A percentile compares a stretch with the other conserved stretches of the same genome.
phyloP scores from a whole-genome alignment of 768 basidiomycete species.

The Pholiota conissans region DNA sequence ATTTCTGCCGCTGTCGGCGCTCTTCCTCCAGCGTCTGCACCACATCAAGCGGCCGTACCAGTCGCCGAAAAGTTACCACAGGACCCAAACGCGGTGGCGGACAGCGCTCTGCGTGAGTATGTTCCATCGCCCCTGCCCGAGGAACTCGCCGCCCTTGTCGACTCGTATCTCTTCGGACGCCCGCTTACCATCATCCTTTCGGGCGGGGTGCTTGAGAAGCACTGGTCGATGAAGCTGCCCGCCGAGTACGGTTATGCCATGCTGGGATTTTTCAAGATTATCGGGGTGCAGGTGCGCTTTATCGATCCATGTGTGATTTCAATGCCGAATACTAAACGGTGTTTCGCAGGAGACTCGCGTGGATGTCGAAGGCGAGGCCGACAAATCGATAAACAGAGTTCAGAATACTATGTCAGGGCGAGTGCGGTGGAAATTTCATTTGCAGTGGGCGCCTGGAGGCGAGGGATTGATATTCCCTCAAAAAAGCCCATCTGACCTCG shows the following conservation, averaged over 20 bases:
- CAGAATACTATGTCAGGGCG: conserved; percentile 20
- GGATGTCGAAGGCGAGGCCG: background rate
- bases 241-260: conserved; percentile 40
- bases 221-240: conserved; percentile 31
- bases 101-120: background rate
- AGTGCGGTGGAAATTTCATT: conserved; percentile 45
- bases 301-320: no score
- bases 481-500: conserved; percentile 4
- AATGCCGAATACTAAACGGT: background rate
- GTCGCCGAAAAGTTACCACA: no score
- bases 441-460: conserved; percentile 51
- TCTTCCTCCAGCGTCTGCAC: no score
- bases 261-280: conserved; percentile 48
- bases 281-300: conserved; percentile 36
- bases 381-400: background rate
- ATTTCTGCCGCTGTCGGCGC: no score
- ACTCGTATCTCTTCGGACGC: conserved; percentile 34
- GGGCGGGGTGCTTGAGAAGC: conserved; percentile 20
- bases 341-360: conserved; percentile 21
- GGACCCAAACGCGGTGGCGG: no score
- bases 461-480: conserved; percentile 35
- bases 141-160: conserved; percentile 42
- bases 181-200: conserved; percentile 45
- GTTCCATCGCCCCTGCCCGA: conserved; percentile 35
- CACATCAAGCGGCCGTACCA: no score